A percentile compares a stretch with the other conserved stretches of the same genome.
Conservation (phyloP, 1,284 basidiomycete genomes). For the Apiotrichum domesticum region DNA sequence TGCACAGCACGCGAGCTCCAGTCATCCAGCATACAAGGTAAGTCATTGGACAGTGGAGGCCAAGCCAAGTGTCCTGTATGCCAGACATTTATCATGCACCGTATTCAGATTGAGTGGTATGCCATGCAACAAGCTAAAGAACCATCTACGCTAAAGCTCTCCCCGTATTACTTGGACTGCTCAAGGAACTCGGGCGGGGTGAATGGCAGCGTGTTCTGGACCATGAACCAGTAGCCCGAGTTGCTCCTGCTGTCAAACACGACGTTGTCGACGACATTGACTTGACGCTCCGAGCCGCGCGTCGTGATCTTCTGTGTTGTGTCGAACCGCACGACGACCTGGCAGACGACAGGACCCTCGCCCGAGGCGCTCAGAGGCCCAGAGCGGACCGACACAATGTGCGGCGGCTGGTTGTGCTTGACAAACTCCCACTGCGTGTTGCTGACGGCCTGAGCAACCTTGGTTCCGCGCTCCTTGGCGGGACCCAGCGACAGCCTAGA, state of each 20-base stretch:
- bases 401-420: not conserved
- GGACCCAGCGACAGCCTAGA: not conserved
- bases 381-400: not conserved
- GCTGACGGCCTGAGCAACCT: not conserved
- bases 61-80: no score
- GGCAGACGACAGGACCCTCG: not conserved
- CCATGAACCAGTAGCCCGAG: not conserved
- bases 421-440: not conserved
- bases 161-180: no score
- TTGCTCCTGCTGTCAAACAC: not conserved
- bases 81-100: no score
- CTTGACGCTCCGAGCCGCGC: no score
- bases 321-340: constrained; percentile 1
- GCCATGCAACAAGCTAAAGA: not conserved
- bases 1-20: no score
- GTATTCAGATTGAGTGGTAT: not conserved
- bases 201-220: not conserved
- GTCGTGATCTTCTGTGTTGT: not conserved
- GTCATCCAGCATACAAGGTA: no score
- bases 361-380: not conserved
- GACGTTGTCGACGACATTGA: not conserved
- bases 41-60: no score
- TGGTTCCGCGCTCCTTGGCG: not conserved
- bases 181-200: not conserved
- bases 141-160: no score